These are phyloP conservation scores for Smallanthus sonchifolius DNA, from an alignment of 129 eudicot species.

Conservation along the genomic window DNA sequence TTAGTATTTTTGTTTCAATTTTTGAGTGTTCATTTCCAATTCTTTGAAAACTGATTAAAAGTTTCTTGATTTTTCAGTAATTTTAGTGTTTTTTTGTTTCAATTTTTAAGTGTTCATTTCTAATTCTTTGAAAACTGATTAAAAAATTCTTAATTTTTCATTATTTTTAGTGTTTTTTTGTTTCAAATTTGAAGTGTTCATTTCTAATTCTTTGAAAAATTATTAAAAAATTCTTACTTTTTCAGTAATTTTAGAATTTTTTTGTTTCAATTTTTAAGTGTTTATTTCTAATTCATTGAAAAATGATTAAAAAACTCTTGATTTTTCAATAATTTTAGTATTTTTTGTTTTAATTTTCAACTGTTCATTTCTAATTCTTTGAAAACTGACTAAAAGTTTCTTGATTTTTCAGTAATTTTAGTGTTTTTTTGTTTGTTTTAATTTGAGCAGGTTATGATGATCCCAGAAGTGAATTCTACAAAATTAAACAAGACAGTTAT, in stretches of 20 bases:
- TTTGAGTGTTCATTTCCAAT: too few relatives aligned
- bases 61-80: not conserved
- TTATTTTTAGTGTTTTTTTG: not conserved
- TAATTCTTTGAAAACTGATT: too few relatives aligned
- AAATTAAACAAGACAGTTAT: conserved; percentile 55
- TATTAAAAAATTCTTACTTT: not conserved
- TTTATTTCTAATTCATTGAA: too few relatives aligned
- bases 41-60: too few relatives aligned
- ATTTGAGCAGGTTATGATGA: conserved; percentile 44
- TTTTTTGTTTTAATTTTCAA: not conserved
- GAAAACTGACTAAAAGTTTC: not conserved
- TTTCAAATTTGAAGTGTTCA: not conserved
- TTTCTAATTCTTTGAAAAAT: too few relatives aligned
- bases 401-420: not conserved
- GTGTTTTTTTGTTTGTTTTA: not conserved
- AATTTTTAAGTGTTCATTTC: not conserved
- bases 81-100: not conserved
- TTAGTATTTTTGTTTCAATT: not conserved
- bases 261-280: not conserved
- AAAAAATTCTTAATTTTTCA: not conserved
- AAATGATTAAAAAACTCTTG: not conserved
- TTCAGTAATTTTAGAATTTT: not conserved
- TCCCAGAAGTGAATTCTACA: conserved; percentile 57
- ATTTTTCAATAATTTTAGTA: not conserved
- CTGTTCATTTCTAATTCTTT: too few relatives aligned